phyloP scores from a whole-genome alignment of 1,284 basidiomycete species.

The Moesziomyces sp. region DNA sequence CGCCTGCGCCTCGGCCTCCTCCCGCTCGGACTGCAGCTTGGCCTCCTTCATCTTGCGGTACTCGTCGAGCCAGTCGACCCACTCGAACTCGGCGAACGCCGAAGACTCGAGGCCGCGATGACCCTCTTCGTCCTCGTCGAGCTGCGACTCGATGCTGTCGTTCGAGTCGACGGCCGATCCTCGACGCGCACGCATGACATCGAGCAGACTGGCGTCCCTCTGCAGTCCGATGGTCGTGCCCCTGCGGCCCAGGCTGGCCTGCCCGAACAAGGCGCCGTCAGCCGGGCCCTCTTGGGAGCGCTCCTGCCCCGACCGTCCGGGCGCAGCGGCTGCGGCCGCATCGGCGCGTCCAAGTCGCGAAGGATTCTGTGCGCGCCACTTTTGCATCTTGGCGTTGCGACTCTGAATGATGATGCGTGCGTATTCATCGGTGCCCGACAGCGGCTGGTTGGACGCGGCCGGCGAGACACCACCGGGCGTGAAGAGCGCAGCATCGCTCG shows the following conservation, averaged over 20 bases:
- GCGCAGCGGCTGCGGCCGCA: constrained; percentile 1
- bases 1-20: constrained; percentile 43
- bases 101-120: constrained; percentile 26
- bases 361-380: constrained; percentile 68
- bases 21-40: constrained; percentile 70
- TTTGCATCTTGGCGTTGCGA: constrained; percentile 72
- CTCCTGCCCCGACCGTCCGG: constrained; percentile 10
- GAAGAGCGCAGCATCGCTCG: constrained; percentile 38
- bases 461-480: constrained; percentile 26
- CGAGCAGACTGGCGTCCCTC: constrained; percentile 12
- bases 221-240: constrained; percentile 48
- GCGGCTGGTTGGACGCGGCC: constrained; percentile 9
- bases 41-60: constrained; percentile 73
- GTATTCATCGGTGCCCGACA: constrained; percentile 70
- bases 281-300: constrained; percentile 3
- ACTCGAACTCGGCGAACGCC: constrained; percentile 70
- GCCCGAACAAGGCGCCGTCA: constrained; percentile 14
- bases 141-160: constrained; percentile 49
- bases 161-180: constrained; percentile 42
- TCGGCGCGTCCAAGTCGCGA: constrained; percentile 26
- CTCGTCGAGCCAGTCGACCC: constrained; percentile 74
- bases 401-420: constrained; percentile 73
- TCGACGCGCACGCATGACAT: constrained; percentile 25
- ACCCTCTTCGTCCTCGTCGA: constrained; percentile 42
- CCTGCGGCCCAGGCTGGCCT: constrained; percentile 37